phyloP scores from a whole-genome alignment of 352 stramenopile genomes.

The Thalassiosira pacifica region DNA sequence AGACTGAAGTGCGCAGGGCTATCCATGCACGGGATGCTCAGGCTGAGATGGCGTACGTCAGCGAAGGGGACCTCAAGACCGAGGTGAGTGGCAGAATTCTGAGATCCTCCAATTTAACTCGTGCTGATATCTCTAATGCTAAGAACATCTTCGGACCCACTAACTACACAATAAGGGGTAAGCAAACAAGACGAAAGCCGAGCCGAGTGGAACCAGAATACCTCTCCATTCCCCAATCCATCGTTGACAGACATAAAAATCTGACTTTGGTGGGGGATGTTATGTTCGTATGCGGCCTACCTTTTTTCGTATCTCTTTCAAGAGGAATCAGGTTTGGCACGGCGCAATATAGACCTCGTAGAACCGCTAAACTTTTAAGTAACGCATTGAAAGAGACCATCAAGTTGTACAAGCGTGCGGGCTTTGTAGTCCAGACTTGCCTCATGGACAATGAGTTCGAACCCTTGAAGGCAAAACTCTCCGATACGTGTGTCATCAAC shows the following conservation, averaged over 20 bases:
- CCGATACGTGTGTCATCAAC: constrained; percentile 44
- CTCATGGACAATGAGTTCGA: constrained; percentile 66
- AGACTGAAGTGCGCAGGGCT: constrained; percentile 31
- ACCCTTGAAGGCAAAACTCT: constrained; percentile 4
- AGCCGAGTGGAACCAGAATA: constrained; percentile 21
- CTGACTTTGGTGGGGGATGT: constrained; percentile 60
- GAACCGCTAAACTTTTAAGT: constrained; percentile 22
- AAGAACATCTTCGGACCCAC: constrained; percentile 62
- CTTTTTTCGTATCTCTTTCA: constrained; percentile 57
- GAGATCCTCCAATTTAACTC: constrained; percentile 49
- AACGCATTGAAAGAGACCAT: constrained; percentile 37
- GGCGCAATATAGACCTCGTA: constrained; percentile 23
- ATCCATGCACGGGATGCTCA: constrained; percentile 28
- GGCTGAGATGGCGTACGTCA: constrained; percentile 35
- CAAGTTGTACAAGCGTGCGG: constrained; percentile 48
- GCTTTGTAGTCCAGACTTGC: constrained; percentile 54
- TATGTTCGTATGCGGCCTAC: constrained; percentile 61
- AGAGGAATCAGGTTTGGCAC: constrained; percentile 57
- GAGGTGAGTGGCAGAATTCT: constrained; percentile 50
- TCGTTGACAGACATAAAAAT: constrained; percentile 52
- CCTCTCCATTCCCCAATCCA: constrained; percentile 34
- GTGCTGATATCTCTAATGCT: constrained; percentile 37
- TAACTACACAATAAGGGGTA: constrained; percentile 48
- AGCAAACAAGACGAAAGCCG: constrained; percentile 19
- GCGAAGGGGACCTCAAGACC: constrained; percentile 16